Evolutionary conservation across 169 alveolate genomes (phyloP).

Genomic region (Plasmodium inui): DNA sequence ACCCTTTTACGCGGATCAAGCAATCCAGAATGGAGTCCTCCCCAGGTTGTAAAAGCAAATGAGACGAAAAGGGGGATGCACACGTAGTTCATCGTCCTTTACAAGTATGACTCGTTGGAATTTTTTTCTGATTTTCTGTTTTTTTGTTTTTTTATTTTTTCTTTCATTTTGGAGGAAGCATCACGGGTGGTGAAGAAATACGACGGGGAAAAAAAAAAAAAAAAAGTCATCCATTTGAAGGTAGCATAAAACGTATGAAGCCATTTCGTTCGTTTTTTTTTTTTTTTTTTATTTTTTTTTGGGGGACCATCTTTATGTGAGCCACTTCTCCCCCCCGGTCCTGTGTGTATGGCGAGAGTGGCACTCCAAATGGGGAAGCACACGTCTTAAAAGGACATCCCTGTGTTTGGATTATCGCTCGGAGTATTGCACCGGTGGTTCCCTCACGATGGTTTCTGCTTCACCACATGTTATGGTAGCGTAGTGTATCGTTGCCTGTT

Average conservation of each 20-base stretch:
- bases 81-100: not conserved
- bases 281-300: not conserved
- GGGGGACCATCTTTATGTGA: not conserved
- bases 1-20: not conserved
- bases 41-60: not conserved
- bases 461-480: not conserved
- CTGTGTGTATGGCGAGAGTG: not conserved
- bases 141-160: too few relatives aligned
- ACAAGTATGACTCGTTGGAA: not conserved
- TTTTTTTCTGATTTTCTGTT: too few relatives aligned
- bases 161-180: not conserved
- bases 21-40: not conserved
- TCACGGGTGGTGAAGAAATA: not conserved
- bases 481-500: too few relatives aligned
- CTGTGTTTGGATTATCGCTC: not conserved
- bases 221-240: not conserved
- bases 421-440: not conserved
- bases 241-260: not conserved
- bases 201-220: not conserved
- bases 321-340: not conserved
- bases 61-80: not conserved
- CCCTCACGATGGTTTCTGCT: not conserved
- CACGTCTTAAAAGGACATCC: not conserved
- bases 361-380: not conserved
- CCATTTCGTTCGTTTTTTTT: not conserved